Evolutionary conservation across 2,329 filamentous ascomycete species (phyloP), one percentile per base, ranked within the genome.

Genomic region (Diplodia seriata): DNA sequence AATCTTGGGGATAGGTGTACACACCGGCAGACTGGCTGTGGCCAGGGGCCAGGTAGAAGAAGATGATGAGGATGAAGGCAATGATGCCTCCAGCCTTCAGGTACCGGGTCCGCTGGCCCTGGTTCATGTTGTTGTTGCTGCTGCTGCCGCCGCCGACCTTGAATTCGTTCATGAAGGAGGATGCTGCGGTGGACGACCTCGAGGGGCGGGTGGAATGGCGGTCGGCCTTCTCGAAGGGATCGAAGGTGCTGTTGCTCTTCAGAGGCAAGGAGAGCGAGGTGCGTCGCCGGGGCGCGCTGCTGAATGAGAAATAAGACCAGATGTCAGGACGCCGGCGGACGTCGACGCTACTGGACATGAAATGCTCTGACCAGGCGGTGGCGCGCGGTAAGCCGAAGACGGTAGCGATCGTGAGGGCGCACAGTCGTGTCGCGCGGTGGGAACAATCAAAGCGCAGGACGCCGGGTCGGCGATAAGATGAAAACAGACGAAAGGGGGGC

Each of bases 71-170:
- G 59, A 90, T 77, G 70, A 88, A 83, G 65, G 83, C 82, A 69
- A 89, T 80, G 69, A 90, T 81, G 71, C 85, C 86, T 50, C 86
- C 87, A 64, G 86, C 86, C 81, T 89, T 90, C 73, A 90, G 74
- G 74, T 85, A 88, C 70, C 87, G 83, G 64, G 85, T 80, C 76
- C 86, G 82, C 78, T 88, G 86, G 71, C 84, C 86, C 80, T 88
- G 86, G 73, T 87, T 86, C 87, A 89, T 89, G 14, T 51, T 65
- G 53, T 20, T 55, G 53, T 26, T 66, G n/a, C 43, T n/a, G 43
- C 43, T n/a, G 9, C 43, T 47, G 47, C 56, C 66, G 72, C 80
- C 73, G 78, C 78, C 76, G 67, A 79, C 74, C 76, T 82, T 82
- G 74, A 78, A 72, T 71, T 80, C 79, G 72, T 79, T 77, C 78